Evolutionary conservation across 352 stramenopile species (phyloP), one percentile per base, ranked within the genome.

Genomic region (Pythium phragmitis): DNA sequence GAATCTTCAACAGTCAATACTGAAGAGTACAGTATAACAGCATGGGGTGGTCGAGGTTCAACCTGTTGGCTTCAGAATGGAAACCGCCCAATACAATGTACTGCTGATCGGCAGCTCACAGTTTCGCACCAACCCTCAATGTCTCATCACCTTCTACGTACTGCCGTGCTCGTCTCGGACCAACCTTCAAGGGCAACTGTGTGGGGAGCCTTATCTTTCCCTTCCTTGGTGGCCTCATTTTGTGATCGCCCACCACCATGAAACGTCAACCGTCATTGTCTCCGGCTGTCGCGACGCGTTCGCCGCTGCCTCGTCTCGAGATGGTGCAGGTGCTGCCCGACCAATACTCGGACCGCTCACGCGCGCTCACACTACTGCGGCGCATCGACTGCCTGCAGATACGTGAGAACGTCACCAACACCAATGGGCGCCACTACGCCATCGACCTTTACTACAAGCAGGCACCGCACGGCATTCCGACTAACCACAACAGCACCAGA

Each of bases 361-460:
- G 52, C 7, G 55, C 63, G 16, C n/a, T 69, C n/a, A 55, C 63
- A 45, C 28, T 50, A 16, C 63, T 69, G 12, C 36, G 46, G n/a
- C 54, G 47, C 28, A 64, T 69, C 42, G 63, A 69, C 28, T 39
- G 16, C 8, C 17, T 59, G 17, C 36, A 60, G 23, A 60, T 69
- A 33, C 37, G 33, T 21, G 39, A 64, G 16, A 36, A 9, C 9
- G n/a, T 63, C 48, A 69, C 55, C 39, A 46, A 19, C 26, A 39
- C 53, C 42, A 49, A 55, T 33, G 14, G 48, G 46, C 54, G 54
- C 46, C 46, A 60, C 26, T 69, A 69, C 50, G 54, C 43, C 8
- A 36, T 69, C 19, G 63, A 59, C 19, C 42, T 69, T 21, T 54
- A 56, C 55, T 63, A 60, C 54, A 64, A 64, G 30, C 46, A 50